Conservation (phyloP, 208 protist genomes). For the Leishmania mexicana region DNA sequence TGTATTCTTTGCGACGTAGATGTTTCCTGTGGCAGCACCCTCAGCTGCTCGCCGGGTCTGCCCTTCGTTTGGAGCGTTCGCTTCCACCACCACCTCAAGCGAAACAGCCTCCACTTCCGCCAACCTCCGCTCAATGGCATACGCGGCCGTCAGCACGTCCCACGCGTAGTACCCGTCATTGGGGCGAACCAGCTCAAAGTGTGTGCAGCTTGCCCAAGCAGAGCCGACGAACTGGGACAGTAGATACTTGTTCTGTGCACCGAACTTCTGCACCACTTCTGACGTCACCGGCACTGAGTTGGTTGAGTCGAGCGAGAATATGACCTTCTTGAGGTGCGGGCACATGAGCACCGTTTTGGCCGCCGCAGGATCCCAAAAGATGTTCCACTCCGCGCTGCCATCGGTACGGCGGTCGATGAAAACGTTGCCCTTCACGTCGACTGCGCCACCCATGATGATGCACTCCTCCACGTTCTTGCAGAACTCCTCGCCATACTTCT, state of each 20-base stretch:
- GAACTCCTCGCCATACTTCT: constrained; percentile 77
- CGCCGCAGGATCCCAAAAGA: constrained; percentile 87
- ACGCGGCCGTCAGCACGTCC: constrained; percentile 89
- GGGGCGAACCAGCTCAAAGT: constrained; percentile 61
- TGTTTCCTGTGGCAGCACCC: constrained; percentile 11
- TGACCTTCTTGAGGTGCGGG: constrained; percentile 45
- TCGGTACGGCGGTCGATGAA: constrained; percentile 70
- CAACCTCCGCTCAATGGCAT: constrained; percentile 60
- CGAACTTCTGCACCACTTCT: constrained; percentile 69
- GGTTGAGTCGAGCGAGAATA: constrained; percentile 89
- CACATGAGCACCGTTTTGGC: constrained; percentile 74
- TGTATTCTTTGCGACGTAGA: constrained; percentile 57
- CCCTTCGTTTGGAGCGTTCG: constrained; percentile 53
- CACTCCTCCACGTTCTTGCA: constrained; percentile 81
- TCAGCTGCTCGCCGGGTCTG: constrained; percentile 35
- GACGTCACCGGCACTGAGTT: constrained; percentile 85
- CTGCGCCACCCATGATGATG: constrained; percentile 90
- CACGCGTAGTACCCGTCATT: constrained; percentile 88
- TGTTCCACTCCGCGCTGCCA: constrained; percentile 90
- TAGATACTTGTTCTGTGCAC: constrained; percentile 75
- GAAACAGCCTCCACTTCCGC: constrained; percentile 51
- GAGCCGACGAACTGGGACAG: constrained; percentile 87
- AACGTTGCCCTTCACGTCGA: constrained; percentile 86
- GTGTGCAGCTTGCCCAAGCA: constrained; percentile 82
- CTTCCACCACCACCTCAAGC: constrained; percentile 56